Percentiles rank a stretch among this genome's conserved stretches.
Conservation (phyloP, 495 filamentous ascomycete species). For the Emericellopsis terricola region DNA sequence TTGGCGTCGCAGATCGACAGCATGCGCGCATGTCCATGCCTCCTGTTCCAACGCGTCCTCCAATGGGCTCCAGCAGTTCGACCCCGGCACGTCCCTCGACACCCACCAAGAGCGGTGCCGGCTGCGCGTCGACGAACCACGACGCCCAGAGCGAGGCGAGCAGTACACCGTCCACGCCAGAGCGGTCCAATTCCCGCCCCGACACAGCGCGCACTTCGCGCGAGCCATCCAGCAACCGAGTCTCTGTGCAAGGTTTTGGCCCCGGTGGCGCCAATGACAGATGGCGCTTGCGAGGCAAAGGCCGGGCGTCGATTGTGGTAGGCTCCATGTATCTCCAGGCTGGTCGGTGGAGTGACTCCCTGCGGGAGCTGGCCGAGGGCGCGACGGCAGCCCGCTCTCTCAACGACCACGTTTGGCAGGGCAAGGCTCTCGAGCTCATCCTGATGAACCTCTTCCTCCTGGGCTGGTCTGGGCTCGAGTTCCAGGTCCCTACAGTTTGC, state of each 20-base stretch:
- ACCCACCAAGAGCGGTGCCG: constrained; percentile 32
- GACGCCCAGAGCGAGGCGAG: constrained; percentile 1
- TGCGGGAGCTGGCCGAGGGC: constrained; percentile 70
- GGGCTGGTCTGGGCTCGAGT: constrained; percentile 72
- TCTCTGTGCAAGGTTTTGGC: constrained; percentile 72
- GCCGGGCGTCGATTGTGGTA: constrained; percentile 61
- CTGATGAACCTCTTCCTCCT: constrained; percentile 68
- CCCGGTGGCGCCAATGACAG: constrained; percentile 54
- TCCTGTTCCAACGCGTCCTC: constrained; percentile 18
- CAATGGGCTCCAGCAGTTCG: constrained; percentile 20
- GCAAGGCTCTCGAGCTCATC: constrained; percentile 80
- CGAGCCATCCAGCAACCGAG: constrained; percentile 33
- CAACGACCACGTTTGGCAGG: constrained; percentile 92
- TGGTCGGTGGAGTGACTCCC: constrained; percentile 75
- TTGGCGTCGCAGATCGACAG: constrained; percentile 20
- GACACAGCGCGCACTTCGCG: constrained; percentile 13
- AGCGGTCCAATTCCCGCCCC: constrained; percentile 13
- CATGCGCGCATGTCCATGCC: constrained; percentile 70
- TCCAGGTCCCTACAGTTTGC: constrained; percentile 47
- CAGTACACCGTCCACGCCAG: constrained; percentile 13
- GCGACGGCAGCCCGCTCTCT: constrained; percentile 57
- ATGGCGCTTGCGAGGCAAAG: constrained; percentile 66
- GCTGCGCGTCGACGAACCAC: constrained; percentile 55
- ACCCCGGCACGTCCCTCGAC: constrained; percentile 34
- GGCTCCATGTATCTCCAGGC: constrained; percentile 76